Evolutionary conservation across 1,284 basidiomycete species (phyloP), one percentile per base, ranked within the genome.

Genomic region (Jaminaea rosea): DNA sequence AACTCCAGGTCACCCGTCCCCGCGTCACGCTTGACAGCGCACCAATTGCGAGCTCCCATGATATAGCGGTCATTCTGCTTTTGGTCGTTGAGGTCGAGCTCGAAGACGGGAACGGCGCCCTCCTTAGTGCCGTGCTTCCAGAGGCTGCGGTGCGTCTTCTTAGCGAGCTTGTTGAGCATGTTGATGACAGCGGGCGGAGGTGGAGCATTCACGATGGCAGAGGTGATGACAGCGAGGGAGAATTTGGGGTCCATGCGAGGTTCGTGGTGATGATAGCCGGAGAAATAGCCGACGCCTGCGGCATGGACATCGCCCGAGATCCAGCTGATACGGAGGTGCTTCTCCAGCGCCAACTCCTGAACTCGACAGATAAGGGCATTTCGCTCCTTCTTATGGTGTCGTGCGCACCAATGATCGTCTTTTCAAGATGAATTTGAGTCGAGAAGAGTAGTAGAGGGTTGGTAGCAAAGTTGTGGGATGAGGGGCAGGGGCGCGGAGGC

Each of bases 1-100:
- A 91, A 96, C n/a, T 82, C 75, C 48, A 97, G 72, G 15, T 87
- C 85, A 0, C 84, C 84, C 1, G 80, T 80, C 1, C 63, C 47
- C 3, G 74, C 66, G 37, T 86, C 80, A 76, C 82, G 85, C 27
- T 81, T 77, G 4, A 87, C 82, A n/a, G 80, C 79, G 63, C 88
- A 86, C 83, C 89, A 98, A 75, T 98, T 98, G 37, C 93, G 81
- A 46, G 83, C 79, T 1, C 87, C 86, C 81, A 90, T 90, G 52
- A 92, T 84, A 67, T 79, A 83, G 67, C 84, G 47, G 47, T 49
- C 27, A 10, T 42, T 31, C 61, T 84, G 83, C 67, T 84, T 84
- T 2, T 80, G 79, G 0, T 87, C 92, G 56, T 88, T 81, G 2
- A 90, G 82, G 51, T 94, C 90, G 15, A 78, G 79, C 7, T 78